Conservation (phyloP, 345 rosid genomes). For the Lumnitzera racemosa region DNA sequence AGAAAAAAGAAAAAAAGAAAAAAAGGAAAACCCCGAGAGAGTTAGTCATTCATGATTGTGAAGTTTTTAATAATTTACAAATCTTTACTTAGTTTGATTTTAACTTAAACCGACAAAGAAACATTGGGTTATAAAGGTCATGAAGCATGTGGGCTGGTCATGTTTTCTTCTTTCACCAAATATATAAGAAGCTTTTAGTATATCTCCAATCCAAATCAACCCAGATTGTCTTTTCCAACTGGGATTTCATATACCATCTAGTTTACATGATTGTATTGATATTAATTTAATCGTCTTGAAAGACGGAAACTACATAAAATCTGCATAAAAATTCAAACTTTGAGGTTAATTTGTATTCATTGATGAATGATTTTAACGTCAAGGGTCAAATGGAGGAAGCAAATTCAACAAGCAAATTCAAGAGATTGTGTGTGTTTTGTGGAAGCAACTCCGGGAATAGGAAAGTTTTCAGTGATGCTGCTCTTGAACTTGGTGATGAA, state of each 20-base stretch:
- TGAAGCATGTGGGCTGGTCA: conserved; percentile 46
- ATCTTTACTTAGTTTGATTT: background rate
- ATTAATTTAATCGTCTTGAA: too few species aligned
- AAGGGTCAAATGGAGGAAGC: conserved; percentile 45
- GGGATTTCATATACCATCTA: too few species aligned
- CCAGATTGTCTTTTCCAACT: too few species aligned
- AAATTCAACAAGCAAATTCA: conserved; percentile 42
- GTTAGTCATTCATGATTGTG: too few species aligned
- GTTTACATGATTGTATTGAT: too few species aligned
- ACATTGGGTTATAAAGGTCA: conserved; percentile 41
- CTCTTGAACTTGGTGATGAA: conserved; percentile 87
- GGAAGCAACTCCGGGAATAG: conserved; percentile 89
- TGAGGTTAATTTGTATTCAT: background rate
- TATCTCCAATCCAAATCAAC: conserved; percentile 5
- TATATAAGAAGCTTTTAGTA: conserved; percentile 8
- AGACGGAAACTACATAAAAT: too few species aligned
- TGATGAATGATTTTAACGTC: background rate
- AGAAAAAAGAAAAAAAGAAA: too few species aligned
- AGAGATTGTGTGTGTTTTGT: conserved; percentile 83
- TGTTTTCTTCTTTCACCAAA: conserved; percentile 17
- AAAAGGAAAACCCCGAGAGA: too few species aligned
- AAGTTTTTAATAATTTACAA: background rate
- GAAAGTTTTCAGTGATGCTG: conserved; percentile 82
- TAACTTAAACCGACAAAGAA: conserved; percentile 30
- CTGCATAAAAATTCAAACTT: background rate